These are phyloP conservation scores for Wickerhamiella brachini DNA, from an alignment of 805 yeast species.

Conservation along the genomic window DNA sequence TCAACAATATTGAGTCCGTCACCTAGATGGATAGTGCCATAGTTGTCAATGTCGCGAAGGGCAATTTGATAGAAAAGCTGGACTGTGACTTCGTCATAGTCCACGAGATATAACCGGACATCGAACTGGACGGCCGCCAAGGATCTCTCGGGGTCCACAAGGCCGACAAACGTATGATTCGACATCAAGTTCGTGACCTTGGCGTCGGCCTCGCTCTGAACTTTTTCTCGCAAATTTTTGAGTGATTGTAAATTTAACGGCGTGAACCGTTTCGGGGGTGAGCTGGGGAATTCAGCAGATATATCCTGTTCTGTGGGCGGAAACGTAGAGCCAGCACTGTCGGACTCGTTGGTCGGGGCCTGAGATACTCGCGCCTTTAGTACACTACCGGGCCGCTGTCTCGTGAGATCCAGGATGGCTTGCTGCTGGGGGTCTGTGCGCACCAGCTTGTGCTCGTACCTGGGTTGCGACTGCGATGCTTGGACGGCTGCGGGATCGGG, in stretches of 20 bases:
- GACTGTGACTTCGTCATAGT: slow-evolving; percentile 54
- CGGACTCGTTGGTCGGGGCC: background rate
- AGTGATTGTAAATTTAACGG: slow-evolving; percentile 23
- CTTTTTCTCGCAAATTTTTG: slow-evolving; percentile 36
- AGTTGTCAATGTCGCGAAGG: slow-evolving; percentile 65
- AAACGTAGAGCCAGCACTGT: background rate
- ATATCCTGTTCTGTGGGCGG: background rate
- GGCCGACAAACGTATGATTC: slow-evolving; percentile 62
- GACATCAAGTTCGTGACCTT: slow-evolving; percentile 54
- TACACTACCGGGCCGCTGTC: background rate
- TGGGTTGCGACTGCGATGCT: background rate
- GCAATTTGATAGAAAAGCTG: slow-evolving; percentile 76
- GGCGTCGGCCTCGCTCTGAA: slow-evolving; percentile 34
- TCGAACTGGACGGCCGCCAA: slow-evolving; percentile 77
- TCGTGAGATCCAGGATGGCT: slow-evolving; percentile 31
- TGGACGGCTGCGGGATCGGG: slow-evolving; percentile 13
- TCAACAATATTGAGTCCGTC: slow-evolving; percentile 26
- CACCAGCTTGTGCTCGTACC: slow-evolving; percentile 51
- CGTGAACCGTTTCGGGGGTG: background rate
- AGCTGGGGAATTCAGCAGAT: background rate
- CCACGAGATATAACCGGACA: slow-evolving; percentile 61
- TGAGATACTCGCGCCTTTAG: background rate
- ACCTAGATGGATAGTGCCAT: slow-evolving; percentile 42
- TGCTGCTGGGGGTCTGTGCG: slow-evolving; percentile 58
- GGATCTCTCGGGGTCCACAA: slow-evolving; percentile 58